These are phyloP conservation scores for Penicillium silybi DNA, from an alignment of 495 filamentous ascomycete species.

Conservation along the genomic window DNA sequence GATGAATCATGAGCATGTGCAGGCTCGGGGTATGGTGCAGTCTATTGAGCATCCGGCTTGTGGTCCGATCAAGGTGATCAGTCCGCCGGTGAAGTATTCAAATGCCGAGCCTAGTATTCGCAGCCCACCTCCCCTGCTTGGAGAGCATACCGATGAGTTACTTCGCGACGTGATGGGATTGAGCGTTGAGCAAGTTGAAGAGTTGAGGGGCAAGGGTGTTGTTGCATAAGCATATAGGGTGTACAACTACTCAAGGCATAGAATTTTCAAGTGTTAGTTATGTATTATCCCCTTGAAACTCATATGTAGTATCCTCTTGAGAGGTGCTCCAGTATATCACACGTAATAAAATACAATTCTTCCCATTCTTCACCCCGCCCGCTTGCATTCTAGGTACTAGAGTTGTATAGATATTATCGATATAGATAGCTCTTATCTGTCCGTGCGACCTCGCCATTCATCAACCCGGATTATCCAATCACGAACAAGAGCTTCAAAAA, in stretches of 20 bases:
- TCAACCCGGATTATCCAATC: conserved; percentile 25
- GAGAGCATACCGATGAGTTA: conserved; percentile 86
- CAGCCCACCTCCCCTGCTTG: conserved; percentile 73
- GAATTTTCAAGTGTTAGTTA: neutral
- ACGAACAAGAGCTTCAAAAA: conserved; percentile 31
- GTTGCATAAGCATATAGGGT: conserved; percentile 2
- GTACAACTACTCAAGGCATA: neutral
- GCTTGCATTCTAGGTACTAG: neutral
- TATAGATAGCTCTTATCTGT: neutral
- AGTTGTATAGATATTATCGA: neutral
- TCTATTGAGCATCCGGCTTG: conserved; percentile 75
- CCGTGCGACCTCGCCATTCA: neutral
- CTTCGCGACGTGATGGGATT: neutral
- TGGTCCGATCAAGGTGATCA: conserved; percentile 82
- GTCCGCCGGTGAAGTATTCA: conserved; percentile 92
- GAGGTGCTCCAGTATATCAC: too few relatives aligned
- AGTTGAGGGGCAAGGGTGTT: conserved; percentile 6
- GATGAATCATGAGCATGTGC: conserved; percentile 74
- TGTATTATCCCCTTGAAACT: too few relatives aligned
- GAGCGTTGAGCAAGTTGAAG: neutral
- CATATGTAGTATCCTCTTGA: too few relatives aligned
- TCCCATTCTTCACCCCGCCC: neutral
- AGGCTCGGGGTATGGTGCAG: conserved; percentile 78
- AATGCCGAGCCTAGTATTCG: conserved; percentile 58
- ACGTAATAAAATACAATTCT: conserved; percentile 1